Percentiles rank a stretch among this genome's conserved stretches.
Conservation (phyloP, 2,329 filamentous ascomycete genomes). For the Gaeumannomyces tritici region DNA sequence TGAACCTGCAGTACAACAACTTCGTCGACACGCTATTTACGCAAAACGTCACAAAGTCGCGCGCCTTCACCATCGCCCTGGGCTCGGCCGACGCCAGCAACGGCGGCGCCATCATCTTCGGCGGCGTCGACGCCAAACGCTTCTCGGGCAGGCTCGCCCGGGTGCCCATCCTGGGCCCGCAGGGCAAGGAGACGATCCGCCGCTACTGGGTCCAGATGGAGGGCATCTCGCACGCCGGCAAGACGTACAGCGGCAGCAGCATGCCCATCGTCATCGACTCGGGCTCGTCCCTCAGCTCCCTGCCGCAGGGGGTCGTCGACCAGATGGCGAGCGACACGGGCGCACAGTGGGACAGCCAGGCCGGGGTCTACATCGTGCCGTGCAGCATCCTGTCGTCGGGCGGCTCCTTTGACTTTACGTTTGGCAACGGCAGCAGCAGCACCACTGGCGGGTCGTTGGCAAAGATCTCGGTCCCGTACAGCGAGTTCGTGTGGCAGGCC, state of each 20-base stretch:
- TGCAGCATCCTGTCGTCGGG: constrained; percentile 26
- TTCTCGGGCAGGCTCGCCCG: constrained; percentile 35
- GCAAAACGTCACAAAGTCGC: constrained; percentile 13
- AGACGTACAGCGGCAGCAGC: constrained; percentile 11
- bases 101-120: constrained; percentile 20
- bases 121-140: constrained; percentile 28
- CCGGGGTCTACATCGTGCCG: constrained; percentile 31
- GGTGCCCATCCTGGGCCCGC: constrained; percentile 28
- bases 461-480: constrained; percentile 25
- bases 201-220: constrained; percentile 25
- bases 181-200: constrained; percentile 12
- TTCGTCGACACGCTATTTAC: constrained; percentile 18
- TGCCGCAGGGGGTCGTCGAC: constrained; percentile 31
- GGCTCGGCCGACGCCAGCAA: constrained; percentile 10
- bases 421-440: constrained; percentile 16
- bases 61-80: constrained; percentile 15
- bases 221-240: constrained; percentile 12
- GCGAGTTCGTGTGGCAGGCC: constrained; percentile 39
- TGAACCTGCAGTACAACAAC: constrained; percentile 18
- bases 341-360: constrained; percentile 21
- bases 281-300: constrained; percentile 38
- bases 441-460: constrained; percentile 23
- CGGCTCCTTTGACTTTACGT: constrained; percentile 38
- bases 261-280: constrained; percentile 33
- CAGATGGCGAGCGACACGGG: constrained; percentile 33